Evolutionary conservation across 129 eudicot genomes (phyloP).

Genomic region (Artemisia annua): DNA sequence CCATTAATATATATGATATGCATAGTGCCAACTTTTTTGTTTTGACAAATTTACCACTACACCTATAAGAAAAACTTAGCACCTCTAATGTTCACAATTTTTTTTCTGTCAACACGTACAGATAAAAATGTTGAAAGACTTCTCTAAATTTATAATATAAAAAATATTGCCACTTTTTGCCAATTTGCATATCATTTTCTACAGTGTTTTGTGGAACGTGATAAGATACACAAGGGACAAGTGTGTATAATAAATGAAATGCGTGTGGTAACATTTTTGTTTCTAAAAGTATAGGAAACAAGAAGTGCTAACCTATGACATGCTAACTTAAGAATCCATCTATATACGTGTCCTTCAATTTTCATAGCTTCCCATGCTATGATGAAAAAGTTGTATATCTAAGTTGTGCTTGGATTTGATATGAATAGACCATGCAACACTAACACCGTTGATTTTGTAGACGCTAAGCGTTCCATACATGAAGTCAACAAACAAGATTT

Average conservation of each 20-base stretch:
- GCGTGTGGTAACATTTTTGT: constrained; percentile 20
- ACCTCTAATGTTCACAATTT: too few species aligned
- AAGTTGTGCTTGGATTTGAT: constrained; percentile 19
- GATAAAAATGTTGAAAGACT: too few species aligned
- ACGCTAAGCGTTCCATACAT: constrained; percentile 88
- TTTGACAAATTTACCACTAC: too few species aligned
- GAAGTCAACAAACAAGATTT: constrained; percentile 62
- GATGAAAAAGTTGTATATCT: background rate
- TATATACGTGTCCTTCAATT: constrained; percentile 4
- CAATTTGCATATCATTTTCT: too few species aligned
- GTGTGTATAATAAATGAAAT: constrained; percentile 9
- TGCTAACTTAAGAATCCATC: constrained; percentile 15
- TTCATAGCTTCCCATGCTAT: constrained; percentile 24
- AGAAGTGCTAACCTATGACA: constrained; percentile 14
- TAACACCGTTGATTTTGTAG: constrained; percentile 40
- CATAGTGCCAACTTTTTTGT: too few species aligned
- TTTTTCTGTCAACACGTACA: too few species aligned
- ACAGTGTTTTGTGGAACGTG: background rate
- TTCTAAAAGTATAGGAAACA: constrained; percentile 23
- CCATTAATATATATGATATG: too few species aligned
- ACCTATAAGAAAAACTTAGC: too few species aligned
- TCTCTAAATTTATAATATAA: too few species aligned
- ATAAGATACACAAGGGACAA: background rate
- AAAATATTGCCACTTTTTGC: too few species aligned
- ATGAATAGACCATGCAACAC: constrained; percentile 10